A percentile compares a stretch with the other conserved stretches of the same genome.
These are phyloP conservation scores for Sordariomycetes sp. DNA, from an alignment of 2,329 filamentous ascomycete genomes.

Conservation along the genomic window DNA sequence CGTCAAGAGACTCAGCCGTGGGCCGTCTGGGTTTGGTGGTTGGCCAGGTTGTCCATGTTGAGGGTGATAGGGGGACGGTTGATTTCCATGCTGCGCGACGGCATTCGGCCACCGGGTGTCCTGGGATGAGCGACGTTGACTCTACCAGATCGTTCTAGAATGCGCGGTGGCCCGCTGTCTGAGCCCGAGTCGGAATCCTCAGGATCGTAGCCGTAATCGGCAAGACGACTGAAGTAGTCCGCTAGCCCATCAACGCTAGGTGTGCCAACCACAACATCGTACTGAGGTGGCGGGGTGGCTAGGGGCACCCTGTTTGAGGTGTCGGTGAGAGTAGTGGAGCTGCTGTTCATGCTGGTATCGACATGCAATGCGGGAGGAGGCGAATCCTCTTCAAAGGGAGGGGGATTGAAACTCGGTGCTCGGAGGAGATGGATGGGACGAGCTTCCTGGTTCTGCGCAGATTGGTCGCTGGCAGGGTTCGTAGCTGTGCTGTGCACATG, in stretches of 20 bases:
- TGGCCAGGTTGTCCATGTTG: constrained; percentile 3
- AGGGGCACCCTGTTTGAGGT: no score
- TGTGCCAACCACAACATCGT: constrained; percentile 68
- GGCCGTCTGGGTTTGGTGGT: neutral
- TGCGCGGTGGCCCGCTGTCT: constrained; percentile 32
- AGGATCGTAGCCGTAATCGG: constrained; percentile 53
- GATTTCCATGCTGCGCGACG: constrained; percentile 49
- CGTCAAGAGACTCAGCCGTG: no score
- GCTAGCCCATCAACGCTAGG: constrained; percentile 61
- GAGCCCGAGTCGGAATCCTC: constrained; percentile 34
- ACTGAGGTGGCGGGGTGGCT: constrained; percentile 75
- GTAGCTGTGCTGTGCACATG: constrained; percentile 31
- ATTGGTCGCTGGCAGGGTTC: constrained; percentile 17
- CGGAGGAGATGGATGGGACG: constrained; percentile 80
- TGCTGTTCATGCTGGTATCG: constrained; percentile 3
- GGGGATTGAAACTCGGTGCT: constrained; percentile 78
- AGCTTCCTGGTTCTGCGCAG: constrained; percentile 21
- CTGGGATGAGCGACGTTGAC: constrained; percentile 50
- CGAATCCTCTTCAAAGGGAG: constrained; percentile 70
- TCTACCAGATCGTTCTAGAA: constrained; percentile 40
- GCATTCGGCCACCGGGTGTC: constrained; percentile 43
- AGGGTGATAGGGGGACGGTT: constrained; percentile 19
- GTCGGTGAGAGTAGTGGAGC: constrained; percentile 1
- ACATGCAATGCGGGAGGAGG: constrained; percentile 23
- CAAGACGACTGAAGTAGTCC: constrained; percentile 79